phyloP scores from a whole-genome alignment of 306 rosid species.

The Phaseolus lunatus region DNA sequence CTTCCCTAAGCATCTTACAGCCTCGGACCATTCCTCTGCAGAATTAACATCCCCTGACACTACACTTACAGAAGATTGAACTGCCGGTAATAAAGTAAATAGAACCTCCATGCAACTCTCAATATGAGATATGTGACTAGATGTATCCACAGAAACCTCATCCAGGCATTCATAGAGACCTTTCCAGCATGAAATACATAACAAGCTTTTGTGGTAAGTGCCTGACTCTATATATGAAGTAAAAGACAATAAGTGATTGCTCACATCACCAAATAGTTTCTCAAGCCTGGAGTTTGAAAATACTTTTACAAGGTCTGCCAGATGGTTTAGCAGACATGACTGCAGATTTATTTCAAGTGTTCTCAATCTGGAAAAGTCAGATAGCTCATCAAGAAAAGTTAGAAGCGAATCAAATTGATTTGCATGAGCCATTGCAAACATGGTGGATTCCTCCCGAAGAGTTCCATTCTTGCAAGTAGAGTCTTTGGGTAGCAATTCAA shows the following conservation, averaged over 20 bases:
- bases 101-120: slow-evolving; percentile 86
- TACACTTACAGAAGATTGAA: slow-evolving; percentile 43
- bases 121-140: slow-evolving; percentile 61
- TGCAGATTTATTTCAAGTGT: slow-evolving; percentile 78
- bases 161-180: slow-evolving; percentile 79
- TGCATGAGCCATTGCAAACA: slow-evolving; percentile 86
- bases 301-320: slow-evolving; percentile 72
- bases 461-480: slow-evolving; percentile 59
- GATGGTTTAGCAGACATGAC: slow-evolving; percentile 73
- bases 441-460: slow-evolving; percentile 76
- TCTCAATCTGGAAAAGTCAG: slow-evolving; percentile 78
- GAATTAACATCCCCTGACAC: slow-evolving; percentile 45
- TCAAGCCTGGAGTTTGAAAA: slow-evolving; percentile 86
- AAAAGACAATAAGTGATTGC: slow-evolving; percentile 60
- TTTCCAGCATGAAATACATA: slow-evolving; percentile 85
- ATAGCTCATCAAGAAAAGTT: slow-evolving; percentile 88
- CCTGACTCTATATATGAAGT: slow-evolving; percentile 49
- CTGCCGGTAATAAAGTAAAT: slow-evolving; percentile 70
- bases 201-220: slow-evolving; percentile 53
- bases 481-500: slow-evolving; percentile 47
- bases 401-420: slow-evolving; percentile 77
- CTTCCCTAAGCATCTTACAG: slow-evolving; percentile 82
- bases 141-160: slow-evolving; percentile 69
- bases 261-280: slow-evolving; percentile 70
- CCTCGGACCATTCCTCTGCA: slow-evolving; percentile 76